A percentile compares a stretch with the other conserved stretches of the same genome.
These are phyloP conservation scores for Candida ovalis DNA, from an alignment of 805 yeast genomes.

Conservation along the genomic window DNA sequence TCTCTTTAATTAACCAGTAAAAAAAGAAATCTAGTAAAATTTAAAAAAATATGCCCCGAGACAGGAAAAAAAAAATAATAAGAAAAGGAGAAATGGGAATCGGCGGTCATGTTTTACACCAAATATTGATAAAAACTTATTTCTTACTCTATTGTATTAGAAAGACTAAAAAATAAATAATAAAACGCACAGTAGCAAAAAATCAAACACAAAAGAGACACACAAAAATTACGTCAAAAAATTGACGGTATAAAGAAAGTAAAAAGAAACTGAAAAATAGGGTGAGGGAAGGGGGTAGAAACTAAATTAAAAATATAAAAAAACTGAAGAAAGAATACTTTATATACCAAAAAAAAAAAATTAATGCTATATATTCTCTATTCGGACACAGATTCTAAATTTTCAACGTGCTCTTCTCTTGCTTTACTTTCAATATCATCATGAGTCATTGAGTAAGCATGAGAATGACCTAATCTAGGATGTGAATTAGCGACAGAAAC, in stretches of 20 bases:
- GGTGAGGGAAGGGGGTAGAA: too few species aligned
- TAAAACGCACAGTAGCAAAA: background rate
- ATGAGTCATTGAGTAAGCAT: background rate
- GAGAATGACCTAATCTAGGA: slow-evolving; percentile 20
- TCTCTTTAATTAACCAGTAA: too few species aligned
- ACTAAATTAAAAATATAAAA: background rate
- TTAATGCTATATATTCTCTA: background rate
- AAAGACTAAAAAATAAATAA: background rate
- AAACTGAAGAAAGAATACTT: background rate
- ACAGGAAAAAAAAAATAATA: too few species aligned
- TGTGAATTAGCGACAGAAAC: slow-evolving; percentile 32
- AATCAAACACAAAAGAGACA: background rate
- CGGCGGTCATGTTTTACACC: too few species aligned
- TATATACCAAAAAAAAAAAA: background rate
- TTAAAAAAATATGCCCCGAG: too few species aligned
- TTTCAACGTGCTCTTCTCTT: background rate
- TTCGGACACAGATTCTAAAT: background rate
- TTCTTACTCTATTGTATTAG: too few species aligned
- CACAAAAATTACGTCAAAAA: background rate
- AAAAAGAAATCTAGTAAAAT: too few species aligned
- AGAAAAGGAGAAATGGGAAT: too few species aligned
- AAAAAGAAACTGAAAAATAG: too few species aligned
- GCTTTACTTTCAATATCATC: background rate
- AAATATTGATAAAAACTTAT: too few species aligned
- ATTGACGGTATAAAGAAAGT: too few species aligned